phyloP scores from a whole-genome alignment of 257 asterid genomes.

The Solanum clarkiae region DNA sequence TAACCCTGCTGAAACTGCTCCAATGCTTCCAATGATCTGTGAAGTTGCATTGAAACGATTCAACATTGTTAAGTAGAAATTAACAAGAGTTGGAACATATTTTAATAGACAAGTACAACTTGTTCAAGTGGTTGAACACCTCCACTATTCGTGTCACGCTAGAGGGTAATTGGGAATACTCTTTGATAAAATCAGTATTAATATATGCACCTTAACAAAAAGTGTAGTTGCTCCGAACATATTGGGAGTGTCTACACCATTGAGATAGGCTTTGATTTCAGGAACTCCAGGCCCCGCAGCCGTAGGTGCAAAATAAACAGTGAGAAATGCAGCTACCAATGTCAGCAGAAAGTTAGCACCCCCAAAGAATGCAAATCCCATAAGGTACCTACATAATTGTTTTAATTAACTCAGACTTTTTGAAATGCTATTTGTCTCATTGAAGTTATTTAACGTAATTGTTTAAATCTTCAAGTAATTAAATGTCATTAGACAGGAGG shows the following conservation, averaged over 20 bases:
- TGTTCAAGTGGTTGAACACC: background rate
- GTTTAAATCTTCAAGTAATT: background rate
- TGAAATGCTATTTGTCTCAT: background rate
- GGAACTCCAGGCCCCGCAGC: conserved; percentile 98
- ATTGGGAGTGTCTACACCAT: conserved; percentile 84
- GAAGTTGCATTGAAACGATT: background rate
- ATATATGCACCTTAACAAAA: conserved; percentile 53
- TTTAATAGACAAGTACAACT: background rate
- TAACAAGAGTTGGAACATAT: background rate
- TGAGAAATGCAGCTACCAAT: conserved; percentile 51
- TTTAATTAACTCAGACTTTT: background rate
- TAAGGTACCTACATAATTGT: conserved; percentile 39
- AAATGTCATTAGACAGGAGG: background rate
- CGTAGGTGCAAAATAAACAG: conserved; percentile 78
- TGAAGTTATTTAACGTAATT: conserved; percentile 7
- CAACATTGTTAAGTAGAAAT: background rate
- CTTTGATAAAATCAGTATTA: background rate
- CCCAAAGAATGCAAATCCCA: conserved; percentile 45
- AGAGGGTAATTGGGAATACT: background rate
- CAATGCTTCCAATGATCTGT: conserved; percentile 86
- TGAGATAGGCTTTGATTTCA: conserved; percentile 85
- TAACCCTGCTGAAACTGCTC: conserved; percentile 84
- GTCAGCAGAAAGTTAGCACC: conserved; percentile 50
- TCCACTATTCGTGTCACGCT: background rate
- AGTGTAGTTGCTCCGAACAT: conserved; percentile 82